Conservation (phyloP, 2,329 filamentous ascomycete species). For the Esteya vermicola region DNA sequence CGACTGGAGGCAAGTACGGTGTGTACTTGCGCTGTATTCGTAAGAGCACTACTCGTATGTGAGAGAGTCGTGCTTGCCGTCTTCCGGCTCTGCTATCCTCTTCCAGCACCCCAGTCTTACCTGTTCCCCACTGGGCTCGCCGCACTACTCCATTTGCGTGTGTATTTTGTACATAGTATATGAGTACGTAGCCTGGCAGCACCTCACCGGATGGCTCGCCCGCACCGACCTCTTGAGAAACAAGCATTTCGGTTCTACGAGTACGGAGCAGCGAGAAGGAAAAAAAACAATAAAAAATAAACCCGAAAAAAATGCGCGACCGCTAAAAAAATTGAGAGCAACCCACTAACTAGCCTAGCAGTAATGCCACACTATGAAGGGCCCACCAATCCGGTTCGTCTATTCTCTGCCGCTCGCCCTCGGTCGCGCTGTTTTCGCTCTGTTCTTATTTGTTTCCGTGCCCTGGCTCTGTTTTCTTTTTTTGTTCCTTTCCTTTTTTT, state of each 20-base stretch:
- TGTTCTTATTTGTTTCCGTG: slow-evolving; percentile 7
- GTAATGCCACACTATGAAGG: slow-evolving; percentile 4
- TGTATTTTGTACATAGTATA: no score
- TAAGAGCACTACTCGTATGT: no score
- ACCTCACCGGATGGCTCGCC: slow-evolving; percentile 4
- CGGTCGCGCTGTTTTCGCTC: slow-evolving; percentile 6
- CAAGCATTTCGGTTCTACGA: no score
- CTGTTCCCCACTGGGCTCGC: no score
- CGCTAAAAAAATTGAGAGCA: neutral
- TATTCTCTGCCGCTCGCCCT: slow-evolving; percentile 6
- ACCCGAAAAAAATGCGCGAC: neutral
- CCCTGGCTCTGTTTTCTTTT: neutral
- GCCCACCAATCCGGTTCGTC: slow-evolving; percentile 4
- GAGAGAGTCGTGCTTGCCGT: no score
- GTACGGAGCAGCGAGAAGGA: neutral
- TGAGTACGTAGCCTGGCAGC: no score
- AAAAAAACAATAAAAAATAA: neutral
- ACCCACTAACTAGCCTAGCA: neutral
- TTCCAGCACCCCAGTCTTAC: neutral
- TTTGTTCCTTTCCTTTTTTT: neutral
- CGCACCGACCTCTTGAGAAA: slow-evolving; percentile 1
- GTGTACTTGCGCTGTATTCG: no score
- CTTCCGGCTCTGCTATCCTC: slow-evolving; percentile 3
- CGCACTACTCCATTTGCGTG: no score
- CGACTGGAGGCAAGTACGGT: no score